Conservation (phyloP, 2,329 filamentous ascomycete species). For the Zalaria sp. region DNA sequence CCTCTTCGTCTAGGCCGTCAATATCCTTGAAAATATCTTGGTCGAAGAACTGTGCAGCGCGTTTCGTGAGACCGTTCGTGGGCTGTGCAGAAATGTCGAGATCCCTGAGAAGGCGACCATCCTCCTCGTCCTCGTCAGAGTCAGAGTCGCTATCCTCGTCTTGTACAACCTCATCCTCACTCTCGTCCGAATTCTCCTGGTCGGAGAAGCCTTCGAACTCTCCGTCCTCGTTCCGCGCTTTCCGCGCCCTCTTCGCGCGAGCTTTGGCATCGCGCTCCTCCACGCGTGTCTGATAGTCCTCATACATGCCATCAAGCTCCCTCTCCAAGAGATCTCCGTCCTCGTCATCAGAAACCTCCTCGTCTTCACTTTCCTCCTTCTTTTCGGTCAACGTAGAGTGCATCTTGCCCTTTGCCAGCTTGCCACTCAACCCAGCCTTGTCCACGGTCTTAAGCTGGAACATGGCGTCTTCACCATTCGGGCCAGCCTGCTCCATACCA, state of each 20-base stretch:
- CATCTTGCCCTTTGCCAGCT: conserved; percentile 63
- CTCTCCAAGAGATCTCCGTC: conserved; percentile 72
- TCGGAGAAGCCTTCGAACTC: conserved; percentile 86
- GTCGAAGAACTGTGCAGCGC: conserved; percentile 79
- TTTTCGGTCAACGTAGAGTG: conserved; percentile 42
- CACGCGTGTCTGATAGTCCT: conserved; percentile 67
- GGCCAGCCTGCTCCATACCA: conserved; percentile 73
- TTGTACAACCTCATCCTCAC: conserved; percentile 46
- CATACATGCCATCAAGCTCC: conserved; percentile 79
- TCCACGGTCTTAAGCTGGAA: conserved; percentile 77
- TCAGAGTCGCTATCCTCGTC: conserved; percentile 52
- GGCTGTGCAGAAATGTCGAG: conserved; percentile 39
- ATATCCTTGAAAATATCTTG: conserved; percentile 90
- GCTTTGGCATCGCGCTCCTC: conserved; percentile 74
- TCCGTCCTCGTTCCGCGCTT: conserved; percentile 60
- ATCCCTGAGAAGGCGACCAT: conserved; percentile 42
- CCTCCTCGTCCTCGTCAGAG: conserved; percentile 36
- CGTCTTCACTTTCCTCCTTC: conserved; percentile 27
- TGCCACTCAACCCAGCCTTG: conserved; percentile 54
- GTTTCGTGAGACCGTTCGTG: conserved; percentile 57
- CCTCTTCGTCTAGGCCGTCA: conserved; percentile 40
- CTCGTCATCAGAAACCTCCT: conserved; percentile 47
- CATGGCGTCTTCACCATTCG: conserved; percentile 66
- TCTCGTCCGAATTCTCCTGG: conserved; percentile 40
- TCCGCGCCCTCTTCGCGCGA: conserved; percentile 75